phyloP scores from a whole-genome alignment of 441 rosid genomes.

The Erodium texanum region DNA sequence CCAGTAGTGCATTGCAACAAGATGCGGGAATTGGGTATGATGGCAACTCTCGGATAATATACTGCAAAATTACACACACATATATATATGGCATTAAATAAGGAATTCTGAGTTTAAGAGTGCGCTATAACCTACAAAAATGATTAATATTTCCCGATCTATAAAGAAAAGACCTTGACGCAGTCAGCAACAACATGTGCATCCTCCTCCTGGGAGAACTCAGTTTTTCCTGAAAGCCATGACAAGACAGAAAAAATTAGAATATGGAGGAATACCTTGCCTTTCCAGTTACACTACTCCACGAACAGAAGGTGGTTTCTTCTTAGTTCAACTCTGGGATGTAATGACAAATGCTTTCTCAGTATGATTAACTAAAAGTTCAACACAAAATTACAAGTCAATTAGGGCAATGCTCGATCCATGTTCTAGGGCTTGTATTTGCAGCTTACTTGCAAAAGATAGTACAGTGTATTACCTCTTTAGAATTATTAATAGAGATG shows the following conservation, averaged over 20 bases:
- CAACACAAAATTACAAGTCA: neutral
- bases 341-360: neutral
- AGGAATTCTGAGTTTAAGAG: slow-evolving; percentile 3
- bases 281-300: slow-evolving; percentile 9
- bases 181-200: slow-evolving; percentile 94
- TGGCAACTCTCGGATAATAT: slow-evolving; percentile 88
- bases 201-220: slow-evolving; percentile 67
- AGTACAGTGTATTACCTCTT: too few relatives aligned
- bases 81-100: slow-evolving; percentile 17
- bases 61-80: slow-evolving; percentile 39
- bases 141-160: slow-evolving; percentile 13
- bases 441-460: neutral
- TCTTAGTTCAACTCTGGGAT: slow-evolving; percentile 3
- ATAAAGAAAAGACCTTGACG: slow-evolving; percentile 56
- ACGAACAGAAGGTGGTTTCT: too few relatives aligned
- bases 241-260: slow-evolving; percentile 9
- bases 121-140: slow-evolving; percentile 14
- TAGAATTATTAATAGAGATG: too few relatives aligned
- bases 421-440: neutral
- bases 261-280: slow-evolving; percentile 2
- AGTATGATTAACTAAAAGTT: neutral
- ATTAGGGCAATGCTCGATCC: too few relatives aligned
- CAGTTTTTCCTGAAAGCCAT: slow-evolving; percentile 60
- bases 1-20: slow-evolving; percentile 91
- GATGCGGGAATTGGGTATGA: slow-evolving; percentile 99